phyloP scores from a whole-genome alignment of 305 asterid species.

The Euphrasia arctica region DNA sequence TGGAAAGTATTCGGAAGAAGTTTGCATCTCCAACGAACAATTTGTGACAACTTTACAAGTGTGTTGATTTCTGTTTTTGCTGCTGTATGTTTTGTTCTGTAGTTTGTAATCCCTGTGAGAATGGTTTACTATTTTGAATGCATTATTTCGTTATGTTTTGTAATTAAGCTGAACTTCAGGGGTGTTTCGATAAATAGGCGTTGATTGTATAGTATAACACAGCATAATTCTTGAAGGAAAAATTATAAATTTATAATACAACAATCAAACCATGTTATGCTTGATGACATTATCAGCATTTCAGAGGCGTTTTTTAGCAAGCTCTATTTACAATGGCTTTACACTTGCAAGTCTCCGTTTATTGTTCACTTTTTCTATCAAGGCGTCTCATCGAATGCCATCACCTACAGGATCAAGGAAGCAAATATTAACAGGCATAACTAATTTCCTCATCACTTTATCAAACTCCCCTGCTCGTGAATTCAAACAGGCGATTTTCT shows the following conservation, averaged over 20 bases:
- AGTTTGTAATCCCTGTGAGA: too few relatives aligned
- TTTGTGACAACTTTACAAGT: background rate
- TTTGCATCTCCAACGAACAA: slow-evolving; percentile 8
- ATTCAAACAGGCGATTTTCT: slow-evolving; percentile 4
- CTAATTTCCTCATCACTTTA: slow-evolving; percentile 11
- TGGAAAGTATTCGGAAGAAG: slow-evolving; percentile 14
- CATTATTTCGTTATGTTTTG: too few relatives aligned
- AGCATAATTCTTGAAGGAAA: too few relatives aligned
- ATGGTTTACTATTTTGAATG: slow-evolving; percentile 1
- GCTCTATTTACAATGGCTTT: slow-evolving; percentile 46
- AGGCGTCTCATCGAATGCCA: slow-evolving; percentile 74
- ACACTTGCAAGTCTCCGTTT: slow-evolving; percentile 28
- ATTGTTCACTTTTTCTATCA: slow-evolving; percentile 34
- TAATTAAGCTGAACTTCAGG: too few relatives aligned
- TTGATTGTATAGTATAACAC: too few relatives aligned
- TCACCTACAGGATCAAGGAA: slow-evolving; percentile 48
- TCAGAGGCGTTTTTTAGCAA: slow-evolving; percentile 31
- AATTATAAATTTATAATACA: too few relatives aligned
- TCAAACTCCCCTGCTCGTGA: slow-evolving; percentile 3
- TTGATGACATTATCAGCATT: slow-evolving; percentile 16
- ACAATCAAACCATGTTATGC: too few relatives aligned
- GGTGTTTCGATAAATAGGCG: too few relatives aligned
- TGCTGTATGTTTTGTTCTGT: too few relatives aligned
- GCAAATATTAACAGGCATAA: slow-evolving; percentile 14
- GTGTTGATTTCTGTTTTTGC: too few relatives aligned